A percentile compares a stretch with the other conserved stretches of the same genome.
phyloP scores from a whole-genome alignment of 2,329 filamentous ascomycete genomes.

The Teratosphaeria nubilosa region DNA sequence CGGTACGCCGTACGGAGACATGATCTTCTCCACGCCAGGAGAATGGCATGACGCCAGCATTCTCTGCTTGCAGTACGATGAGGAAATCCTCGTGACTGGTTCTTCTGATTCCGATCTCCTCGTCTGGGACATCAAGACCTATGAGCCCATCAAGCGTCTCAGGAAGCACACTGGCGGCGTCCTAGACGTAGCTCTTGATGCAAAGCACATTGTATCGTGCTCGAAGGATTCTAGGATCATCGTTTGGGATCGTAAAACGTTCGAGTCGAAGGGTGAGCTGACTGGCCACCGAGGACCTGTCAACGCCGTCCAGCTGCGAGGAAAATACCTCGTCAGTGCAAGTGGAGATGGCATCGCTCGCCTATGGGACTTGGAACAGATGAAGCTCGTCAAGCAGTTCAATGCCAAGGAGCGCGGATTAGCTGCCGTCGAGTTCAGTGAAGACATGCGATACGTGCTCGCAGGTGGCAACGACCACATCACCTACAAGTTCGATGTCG shows the following conservation, averaged over 20 bases:
- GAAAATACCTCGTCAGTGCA: slow-evolving; percentile 85
- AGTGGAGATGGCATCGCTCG: slow-evolving; percentile 89
- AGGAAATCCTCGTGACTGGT: slow-evolving; percentile 84
- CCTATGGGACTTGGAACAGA: slow-evolving; percentile 88
- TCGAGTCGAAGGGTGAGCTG: slow-evolving; percentile 65
- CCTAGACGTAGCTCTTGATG: slow-evolving; percentile 85
- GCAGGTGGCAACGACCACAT: slow-evolving; percentile 92
- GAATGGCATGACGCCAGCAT: slow-evolving; percentile 84
- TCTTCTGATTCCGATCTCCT: slow-evolving; percentile 90
- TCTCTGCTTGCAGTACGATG: slow-evolving; percentile 88
- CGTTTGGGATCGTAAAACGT: slow-evolving; percentile 81
- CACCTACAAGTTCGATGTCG: slow-evolving; percentile 92
- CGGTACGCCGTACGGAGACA: slow-evolving; percentile 35
- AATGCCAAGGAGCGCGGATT: slow-evolving; percentile 82
- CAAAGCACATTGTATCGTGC: slow-evolving; percentile 88
- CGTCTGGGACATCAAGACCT: slow-evolving; percentile 76
- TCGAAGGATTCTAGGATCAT: slow-evolving; percentile 93
- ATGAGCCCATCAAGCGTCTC: slow-evolving; percentile 69
- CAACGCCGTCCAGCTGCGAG: slow-evolving; percentile 90
- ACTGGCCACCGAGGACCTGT: slow-evolving; percentile 83
- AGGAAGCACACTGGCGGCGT: slow-evolving; percentile 75
- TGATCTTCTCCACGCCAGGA: slow-evolving; percentile 36
- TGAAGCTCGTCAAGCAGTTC: slow-evolving; percentile 83
- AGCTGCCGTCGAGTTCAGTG: slow-evolving; percentile 90
- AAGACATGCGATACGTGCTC: slow-evolving; percentile 86